Evolutionary conservation across 768 basidiomycete genomes (phyloP).

Genomic region (Tephrocybe rancida): DNA sequence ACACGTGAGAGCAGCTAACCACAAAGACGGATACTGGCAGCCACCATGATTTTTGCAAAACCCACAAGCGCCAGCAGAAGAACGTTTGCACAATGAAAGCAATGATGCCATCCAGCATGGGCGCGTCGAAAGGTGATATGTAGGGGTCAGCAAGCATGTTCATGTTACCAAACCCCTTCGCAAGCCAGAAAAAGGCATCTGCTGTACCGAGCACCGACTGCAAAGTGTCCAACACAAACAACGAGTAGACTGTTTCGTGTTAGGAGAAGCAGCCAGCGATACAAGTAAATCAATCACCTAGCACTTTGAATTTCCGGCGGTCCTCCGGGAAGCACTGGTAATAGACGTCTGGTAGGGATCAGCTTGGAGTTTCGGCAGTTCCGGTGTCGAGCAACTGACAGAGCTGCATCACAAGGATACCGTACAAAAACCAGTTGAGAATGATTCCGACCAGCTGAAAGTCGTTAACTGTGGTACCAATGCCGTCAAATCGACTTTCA

Average conservation of each 20-base stretch:
- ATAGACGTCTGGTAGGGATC: background rate
- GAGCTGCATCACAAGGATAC: slow-evolving; percentile 11
- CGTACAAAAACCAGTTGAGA: slow-evolving; percentile 13
- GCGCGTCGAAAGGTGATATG: slow-evolving; percentile 11
- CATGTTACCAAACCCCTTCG: slow-evolving; percentile 6
- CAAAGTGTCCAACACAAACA: background rate
- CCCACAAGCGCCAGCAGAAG: slow-evolving; percentile 14
- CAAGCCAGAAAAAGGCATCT: slow-evolving; percentile 11
- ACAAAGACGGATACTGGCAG: slow-evolving; percentile 1
- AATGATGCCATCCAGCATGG: slow-evolving; percentile 14
- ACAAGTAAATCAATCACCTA: background rate
- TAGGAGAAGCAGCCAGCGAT: too few species aligned
- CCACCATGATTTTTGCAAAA: slow-evolving; percentile 11
- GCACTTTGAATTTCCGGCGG: background rate
- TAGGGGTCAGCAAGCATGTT: slow-evolving; percentile 9
- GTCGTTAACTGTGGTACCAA: background rate
- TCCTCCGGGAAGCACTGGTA: slow-evolving; percentile 4
- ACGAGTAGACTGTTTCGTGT: background rate
- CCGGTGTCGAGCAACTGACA: slow-evolving; percentile 1
- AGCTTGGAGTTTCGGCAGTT: too few species aligned
- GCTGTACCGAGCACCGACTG: slow-evolving; percentile 3
- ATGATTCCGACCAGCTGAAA: slow-evolving; percentile 10
- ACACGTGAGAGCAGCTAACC: background rate
- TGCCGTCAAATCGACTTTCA: background rate
- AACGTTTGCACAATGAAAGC: slow-evolving; percentile 11